Base-by-base conservation (phyloP, 1,284 basidiomycete species). In the Exsudoporus floridanus region DNA sequence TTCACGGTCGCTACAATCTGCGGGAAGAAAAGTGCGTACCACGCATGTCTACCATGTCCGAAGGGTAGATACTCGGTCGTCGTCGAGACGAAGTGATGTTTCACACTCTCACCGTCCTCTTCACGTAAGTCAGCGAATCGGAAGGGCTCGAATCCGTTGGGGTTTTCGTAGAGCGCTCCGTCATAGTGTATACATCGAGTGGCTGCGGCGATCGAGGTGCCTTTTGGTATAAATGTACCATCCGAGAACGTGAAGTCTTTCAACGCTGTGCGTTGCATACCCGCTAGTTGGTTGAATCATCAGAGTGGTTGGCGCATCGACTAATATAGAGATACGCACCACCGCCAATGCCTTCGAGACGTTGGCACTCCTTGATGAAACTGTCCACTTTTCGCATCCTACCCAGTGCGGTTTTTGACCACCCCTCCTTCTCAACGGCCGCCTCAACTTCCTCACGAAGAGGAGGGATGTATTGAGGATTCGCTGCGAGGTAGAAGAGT, bases 321-420 rank as follows among this genome's bases (percentile, higher is more conserved):
- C 25, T 27, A 37, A 25, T 31, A 19, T 8, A 1, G 28, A 31
- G 23, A 38, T 12, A 59, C 66, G 33, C 58, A 73, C 73, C 5
- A 13, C 50, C n/a, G 27, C 48, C 52, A 7, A 71, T 27, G 0
- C 70, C 67, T 28, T 69, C 62, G 10, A 71, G 28, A 4, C 79
- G 70, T 50, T 72, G 69, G 0, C 67, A 65, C 55, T 80, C 79
- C 36, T 66, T 70, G 27, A 80, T 19, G 58, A 81, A 77, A 56
- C 78, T 80, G 56, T 81, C 78, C 4, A 77, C 40, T 55, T 73
- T 58, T 34, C 59, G 59, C 74, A 80, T 74, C 49, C 71, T 72
- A 38, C 57, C 63, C 34, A 80, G 44, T 0, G 72, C 66, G 2
- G 45, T 56, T 52, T 75, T 77, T 3, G 75, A 68, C 77, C 78